These are phyloP conservation scores for Talaromyces thailandensis DNA, from an alignment of 495 filamentous ascomycete species.

Conservation along the genomic window DNA sequence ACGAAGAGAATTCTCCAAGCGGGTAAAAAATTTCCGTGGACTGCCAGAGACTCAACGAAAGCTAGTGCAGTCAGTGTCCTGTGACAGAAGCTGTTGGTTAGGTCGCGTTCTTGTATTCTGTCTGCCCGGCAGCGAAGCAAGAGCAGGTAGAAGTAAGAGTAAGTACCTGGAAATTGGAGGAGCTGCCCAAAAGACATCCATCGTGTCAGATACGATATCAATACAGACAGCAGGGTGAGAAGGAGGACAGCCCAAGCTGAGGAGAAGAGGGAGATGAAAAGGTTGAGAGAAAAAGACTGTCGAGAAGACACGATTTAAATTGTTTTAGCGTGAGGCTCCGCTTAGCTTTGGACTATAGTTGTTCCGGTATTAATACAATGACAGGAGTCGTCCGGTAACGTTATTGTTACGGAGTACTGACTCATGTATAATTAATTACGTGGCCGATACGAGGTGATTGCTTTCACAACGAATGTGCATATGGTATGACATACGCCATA, in stretches of 20 bases:
- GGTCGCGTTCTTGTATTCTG: slow-evolving; percentile 10
- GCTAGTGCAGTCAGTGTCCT: slow-evolving; percentile 67
- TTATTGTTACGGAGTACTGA: background rate
- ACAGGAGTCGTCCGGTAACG: background rate
- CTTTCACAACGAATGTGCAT: background rate
- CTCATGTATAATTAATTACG: background rate
- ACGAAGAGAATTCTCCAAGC: slow-evolving; percentile 49
- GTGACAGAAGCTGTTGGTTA: slow-evolving; percentile 27
- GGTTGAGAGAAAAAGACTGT: background rate
- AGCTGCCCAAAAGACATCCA: slow-evolving; percentile 63
- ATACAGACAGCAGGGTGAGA: background rate
- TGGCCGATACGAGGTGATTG: background rate
- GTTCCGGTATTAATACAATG: background rate
- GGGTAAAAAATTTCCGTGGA: slow-evolving; percentile 51
- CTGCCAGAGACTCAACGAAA: slow-evolving; percentile 51
- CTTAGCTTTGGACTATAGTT: background rate
- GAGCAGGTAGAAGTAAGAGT: background rate
- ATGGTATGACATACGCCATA: background rate
- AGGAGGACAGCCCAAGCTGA: background rate
- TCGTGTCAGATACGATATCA: slow-evolving; percentile 8
- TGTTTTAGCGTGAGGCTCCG: background rate
- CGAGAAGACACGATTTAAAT: background rate
- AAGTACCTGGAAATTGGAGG: slow-evolving; percentile 63
- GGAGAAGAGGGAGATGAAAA: background rate
- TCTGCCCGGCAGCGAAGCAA: background rate